These are phyloP conservation scores for Penicillium sp. DNA, from an alignment of 2,329 filamentous ascomycete species.

Conservation along the genomic window DNA sequence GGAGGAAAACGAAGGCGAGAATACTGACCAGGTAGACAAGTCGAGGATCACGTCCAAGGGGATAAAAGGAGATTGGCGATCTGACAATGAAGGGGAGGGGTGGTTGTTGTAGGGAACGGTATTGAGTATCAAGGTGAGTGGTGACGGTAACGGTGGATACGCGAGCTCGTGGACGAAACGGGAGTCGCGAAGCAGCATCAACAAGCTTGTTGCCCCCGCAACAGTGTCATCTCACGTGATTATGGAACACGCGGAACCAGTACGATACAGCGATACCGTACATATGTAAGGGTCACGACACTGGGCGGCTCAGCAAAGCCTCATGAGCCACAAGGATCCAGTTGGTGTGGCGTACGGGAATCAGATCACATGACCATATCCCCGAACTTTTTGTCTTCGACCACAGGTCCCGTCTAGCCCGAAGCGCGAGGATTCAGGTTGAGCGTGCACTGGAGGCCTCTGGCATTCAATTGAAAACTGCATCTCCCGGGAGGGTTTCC, in stretches of 20 bases:
- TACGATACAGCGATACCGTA: no score
- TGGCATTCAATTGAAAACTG: neutral
- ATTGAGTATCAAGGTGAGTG: constrained; percentile 9
- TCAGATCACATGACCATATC: constrained; percentile 9
- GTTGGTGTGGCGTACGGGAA: neutral
- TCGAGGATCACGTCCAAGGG: neutral
- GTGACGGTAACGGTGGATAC: constrained; percentile 17
- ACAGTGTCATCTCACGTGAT: constrained; percentile 28
- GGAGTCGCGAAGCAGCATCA: constrained; percentile 14
- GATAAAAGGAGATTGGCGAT: constrained; percentile 12
- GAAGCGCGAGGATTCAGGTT: neutral
- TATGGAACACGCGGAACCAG: constrained; percentile 3
- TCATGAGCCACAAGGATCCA: neutral
- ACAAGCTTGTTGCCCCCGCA: constrained; percentile 43
- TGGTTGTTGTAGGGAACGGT: constrained; percentile 9
- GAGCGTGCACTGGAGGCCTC: neutral
- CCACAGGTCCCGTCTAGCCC: constrained; percentile 1
- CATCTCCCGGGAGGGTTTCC: neutral
- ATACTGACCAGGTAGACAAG: constrained; percentile 3
- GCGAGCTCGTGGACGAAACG: constrained; percentile 16
- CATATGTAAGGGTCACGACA: no score
- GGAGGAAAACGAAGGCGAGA: constrained; percentile 7
- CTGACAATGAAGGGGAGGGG: constrained; percentile 21
- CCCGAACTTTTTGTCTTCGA: constrained; percentile 20
- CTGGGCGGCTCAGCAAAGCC: neutral